Evolutionary conservation across 2,329 filamentous ascomycete genomes (phyloP), one percentile per base, ranked within the genome.

Genomic region (Trichoderma sp.): DNA sequence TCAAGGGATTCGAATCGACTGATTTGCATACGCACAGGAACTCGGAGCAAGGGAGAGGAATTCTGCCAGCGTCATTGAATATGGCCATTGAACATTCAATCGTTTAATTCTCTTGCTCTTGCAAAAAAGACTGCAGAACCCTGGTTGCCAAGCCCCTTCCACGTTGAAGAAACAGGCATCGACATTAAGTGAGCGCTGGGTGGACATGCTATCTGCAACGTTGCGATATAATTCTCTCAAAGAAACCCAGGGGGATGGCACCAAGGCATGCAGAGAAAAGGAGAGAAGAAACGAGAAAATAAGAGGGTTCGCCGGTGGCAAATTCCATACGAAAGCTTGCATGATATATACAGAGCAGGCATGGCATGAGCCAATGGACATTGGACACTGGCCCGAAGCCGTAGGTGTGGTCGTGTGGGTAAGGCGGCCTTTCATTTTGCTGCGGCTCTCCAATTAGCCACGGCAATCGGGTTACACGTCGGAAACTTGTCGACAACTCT

Each of bases 341-440:
- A 51, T 64, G 21, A 54, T 54, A 6, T 21, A 34, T 39, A 24
- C 32, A 34, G 32, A 13, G 32, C 14, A 34, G 32, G 32, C 32
- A 34, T 43, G 39, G 14, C 39, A 43, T n/a, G 49, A 39, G 49
- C 60, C 60, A 28, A n/a, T 54, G 49, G 32, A 51, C 49, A 54
- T 18, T 21, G 14, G 18, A 55, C 32, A 39, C 32, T 63, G 46
- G 59, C 4, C 46, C 24, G 37, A n/a, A 16, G 49, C 26, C 26
- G 14, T 43, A n/a, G 16, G 13, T 61, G 11, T 61, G 32, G 32
- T 55, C 13, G 60, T 55, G 60, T 54, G 60, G 60, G 51, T 64
- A 55, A 32, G 6, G 56, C 18, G 32, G 52, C 18, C 34, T 37
- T 66, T 66, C 37, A 46, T 26, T 58, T 58, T 55, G 26, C 37